Conservation (phyloP, 108 stramenopile genomes). For the Halocafeteria seosinensis region DNA sequence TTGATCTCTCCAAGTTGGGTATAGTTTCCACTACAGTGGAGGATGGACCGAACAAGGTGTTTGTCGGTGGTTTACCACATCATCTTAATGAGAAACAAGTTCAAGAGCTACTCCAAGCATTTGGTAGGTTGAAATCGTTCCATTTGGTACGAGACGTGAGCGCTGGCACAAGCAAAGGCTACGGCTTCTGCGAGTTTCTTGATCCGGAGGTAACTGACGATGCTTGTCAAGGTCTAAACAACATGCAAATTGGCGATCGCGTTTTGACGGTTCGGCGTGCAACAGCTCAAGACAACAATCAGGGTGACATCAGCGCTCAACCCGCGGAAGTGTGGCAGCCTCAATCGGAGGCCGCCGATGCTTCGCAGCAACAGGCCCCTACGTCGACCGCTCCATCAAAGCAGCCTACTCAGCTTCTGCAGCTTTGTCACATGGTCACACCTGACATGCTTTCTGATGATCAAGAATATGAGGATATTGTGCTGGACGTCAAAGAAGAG, state of each 20-base stretch:
- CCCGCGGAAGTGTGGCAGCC: no score
- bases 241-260: constrained; percentile 77
- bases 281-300: no score
- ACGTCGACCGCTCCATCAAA: no score
- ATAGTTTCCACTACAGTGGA: constrained; percentile 64
- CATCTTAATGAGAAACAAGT: constrained; percentile 76
- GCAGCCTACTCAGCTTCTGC: no score
- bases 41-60: constrained; percentile 94
- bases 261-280: constrained; percentile 65
- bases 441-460: constrained; percentile 70
- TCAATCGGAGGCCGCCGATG: no score
- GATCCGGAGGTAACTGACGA: constrained; percentile 56
- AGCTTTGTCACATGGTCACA: constrained; percentile 84
- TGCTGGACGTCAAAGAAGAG: constrained; percentile 59
- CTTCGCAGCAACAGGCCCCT: no score
- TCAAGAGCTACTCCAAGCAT: constrained; percentile 68
- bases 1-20: constrained; percentile 43
- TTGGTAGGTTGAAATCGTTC: constrained; percentile 68
- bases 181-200: constrained; percentile 81
- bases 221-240: constrained; percentile 77
- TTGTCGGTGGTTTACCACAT: constrained; percentile 89
- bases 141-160: constrained; percentile 70
- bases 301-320: no score
- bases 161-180: constrained; percentile 64
- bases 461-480: constrained; percentile 55